Evolutionary conservation across 176 grass and related monocot genomes (phyloP), one percentile per base, ranked within the genome.

Genomic region (Oryza glumipatula): DNA sequence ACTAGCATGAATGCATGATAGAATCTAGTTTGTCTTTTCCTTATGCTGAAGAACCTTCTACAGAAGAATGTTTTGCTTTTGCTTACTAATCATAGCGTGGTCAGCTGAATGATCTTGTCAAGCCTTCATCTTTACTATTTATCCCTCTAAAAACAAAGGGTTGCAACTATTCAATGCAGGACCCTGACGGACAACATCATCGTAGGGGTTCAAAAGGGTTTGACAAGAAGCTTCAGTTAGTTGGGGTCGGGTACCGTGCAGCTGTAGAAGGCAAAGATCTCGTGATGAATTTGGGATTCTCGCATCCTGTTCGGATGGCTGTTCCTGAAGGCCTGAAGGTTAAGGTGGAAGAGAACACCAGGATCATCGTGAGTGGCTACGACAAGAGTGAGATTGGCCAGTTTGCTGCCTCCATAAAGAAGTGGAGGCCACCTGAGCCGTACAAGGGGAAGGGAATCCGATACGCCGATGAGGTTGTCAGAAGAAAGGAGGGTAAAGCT

Each of bases 381-480:
- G 88, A 98, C 82, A 99, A 99, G 74, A 92, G 92, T 19, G 72
- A 51, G 6, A 90, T 99, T 10, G 96, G 93, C 19, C 87, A 99
- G 78, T 99, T 99, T 84, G 93, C 96, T 68, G 91, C 96, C 39
- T 68, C 84, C 6, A 75, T 99, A 63, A 92, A 94, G 89, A 96
- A 94, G 85, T 99, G 96, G 96, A 94, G 96, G 48, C 96, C 93
- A 12, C 96, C 96, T 3, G 93, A 99, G 68, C 96, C 96, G 33
- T 99, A 99, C 91, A 99, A 99, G 76, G 96, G 96, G 4, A 99
- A 99, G 82, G 96, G 96, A 30, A 91, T 99, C 76, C 81, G 89
- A 43, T 99, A 96, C 84, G 78, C 81, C 26, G 86, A 89, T 72
- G 91, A 99, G 44, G 78, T 89, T 79, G 93, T 99, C 14, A 90